phyloP scores from a whole-genome alignment of 2,329 filamentous ascomycete genomes.

The Leptographium procerum region DNA sequence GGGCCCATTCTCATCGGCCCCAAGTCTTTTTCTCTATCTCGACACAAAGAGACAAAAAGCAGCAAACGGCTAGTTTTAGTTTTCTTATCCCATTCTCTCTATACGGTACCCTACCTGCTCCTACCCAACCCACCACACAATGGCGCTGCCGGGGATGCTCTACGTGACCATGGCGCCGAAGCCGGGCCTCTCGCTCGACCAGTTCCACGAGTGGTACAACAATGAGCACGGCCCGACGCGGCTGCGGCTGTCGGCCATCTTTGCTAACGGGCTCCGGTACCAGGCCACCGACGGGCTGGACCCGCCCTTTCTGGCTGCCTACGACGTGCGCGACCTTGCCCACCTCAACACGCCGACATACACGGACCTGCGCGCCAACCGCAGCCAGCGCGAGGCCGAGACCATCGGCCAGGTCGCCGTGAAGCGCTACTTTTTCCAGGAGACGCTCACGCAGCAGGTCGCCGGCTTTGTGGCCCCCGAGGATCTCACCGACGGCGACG shows the following conservation, averaged over 20 bases:
- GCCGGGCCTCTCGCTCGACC: conserved; percentile 48
- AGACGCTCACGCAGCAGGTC: conserved; percentile 44
- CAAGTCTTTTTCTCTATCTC: too few species aligned
- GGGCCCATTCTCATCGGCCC: too few species aligned
- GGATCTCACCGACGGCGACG: conserved; percentile 44
- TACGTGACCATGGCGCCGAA: conserved; percentile 80
- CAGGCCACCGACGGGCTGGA: conserved; percentile 49
- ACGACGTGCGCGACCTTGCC: conserved; percentile 68
- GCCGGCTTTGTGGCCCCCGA: conserved; percentile 49
- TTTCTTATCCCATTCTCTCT: background rate
- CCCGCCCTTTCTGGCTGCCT: conserved; percentile 67
- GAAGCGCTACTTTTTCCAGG: conserved; percentile 59
- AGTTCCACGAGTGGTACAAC: conserved; percentile 91
- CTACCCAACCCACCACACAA: too few species aligned
- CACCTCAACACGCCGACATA: conserved; percentile 62
- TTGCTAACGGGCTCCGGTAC: conserved; percentile 69
- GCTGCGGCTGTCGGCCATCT: conserved; percentile 63
- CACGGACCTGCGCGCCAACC: conserved; percentile 47
- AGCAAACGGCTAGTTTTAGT: background rate
- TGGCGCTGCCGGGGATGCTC: conserved; percentile 52
- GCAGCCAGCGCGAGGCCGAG: conserved; percentile 40
- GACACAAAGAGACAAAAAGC: too few species aligned
- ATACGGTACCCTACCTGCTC: background rate
- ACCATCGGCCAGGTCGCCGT: conserved; percentile 51
- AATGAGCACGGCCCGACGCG: conserved; percentile 81